These are phyloP conservation scores for Taiozyma sp. DNA, from an alignment of 1,139 yeast genomes.

Conservation along the genomic window DNA sequence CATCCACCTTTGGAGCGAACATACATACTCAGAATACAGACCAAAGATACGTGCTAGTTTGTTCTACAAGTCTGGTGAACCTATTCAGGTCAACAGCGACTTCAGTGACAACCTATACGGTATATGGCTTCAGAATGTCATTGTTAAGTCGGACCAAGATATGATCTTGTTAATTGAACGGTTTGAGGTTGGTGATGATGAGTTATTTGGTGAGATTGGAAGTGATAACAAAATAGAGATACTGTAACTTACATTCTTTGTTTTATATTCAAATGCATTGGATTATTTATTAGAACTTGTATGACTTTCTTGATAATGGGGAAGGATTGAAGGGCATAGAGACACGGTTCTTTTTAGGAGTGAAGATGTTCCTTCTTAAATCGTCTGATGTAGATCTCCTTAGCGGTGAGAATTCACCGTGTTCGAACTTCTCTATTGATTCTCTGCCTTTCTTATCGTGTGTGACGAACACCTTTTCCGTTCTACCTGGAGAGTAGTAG, in stretches of 20 bases:
- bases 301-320: slow-evolving; percentile 11
- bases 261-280: background rate
- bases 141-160: slow-evolving; percentile 1
- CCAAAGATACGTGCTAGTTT: slow-evolving; percentile 37
- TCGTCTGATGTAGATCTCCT: slow-evolving; percentile 7
- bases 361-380: slow-evolving; percentile 3
- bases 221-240: slow-evolving; percentile 19
- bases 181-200: slow-evolving; percentile 42
- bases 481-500: slow-evolving; percentile 31
- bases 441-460: slow-evolving; percentile 23
- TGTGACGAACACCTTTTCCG: slow-evolving; percentile 21
- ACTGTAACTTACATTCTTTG: background rate
- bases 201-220: slow-evolving; percentile 35
- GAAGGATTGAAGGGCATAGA: slow-evolving; percentile 11
- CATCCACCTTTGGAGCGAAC: slow-evolving; percentile 27
- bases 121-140: slow-evolving; percentile 14
- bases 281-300: background rate
- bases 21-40: slow-evolving; percentile 15
- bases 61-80: slow-evolving; percentile 27
- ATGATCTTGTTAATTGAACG: slow-evolving; percentile 40
- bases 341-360: slow-evolving; percentile 1
- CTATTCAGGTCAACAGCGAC: slow-evolving; percentile 22
- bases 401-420: slow-evolving; percentile 20
- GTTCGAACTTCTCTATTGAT: slow-evolving; percentile 17
- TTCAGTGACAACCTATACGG: slow-evolving; percentile 28